Conservation (phyloP, 2,329 filamentous ascomycete genomes). For the Nigrograna mackinnonii region DNA sequence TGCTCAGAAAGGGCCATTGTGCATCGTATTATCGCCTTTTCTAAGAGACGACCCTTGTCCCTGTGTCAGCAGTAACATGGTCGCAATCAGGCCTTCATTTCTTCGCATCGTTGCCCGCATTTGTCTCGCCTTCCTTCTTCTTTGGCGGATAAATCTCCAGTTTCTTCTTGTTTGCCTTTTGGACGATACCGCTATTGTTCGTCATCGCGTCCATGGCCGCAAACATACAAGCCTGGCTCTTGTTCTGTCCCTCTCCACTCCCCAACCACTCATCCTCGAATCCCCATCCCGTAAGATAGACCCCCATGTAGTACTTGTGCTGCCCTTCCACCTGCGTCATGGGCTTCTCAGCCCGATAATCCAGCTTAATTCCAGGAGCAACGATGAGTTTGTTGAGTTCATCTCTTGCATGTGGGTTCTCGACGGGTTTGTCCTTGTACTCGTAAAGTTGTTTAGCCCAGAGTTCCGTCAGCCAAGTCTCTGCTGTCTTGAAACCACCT, state of each 20-base stretch:
- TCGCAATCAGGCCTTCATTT: too few species aligned
- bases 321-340: slow-evolving; percentile 57
- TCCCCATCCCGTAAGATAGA: slow-evolving; percentile 71
- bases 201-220: slow-evolving; percentile 67
- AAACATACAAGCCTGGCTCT: slow-evolving; percentile 69
- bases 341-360: slow-evolving; percentile 55
- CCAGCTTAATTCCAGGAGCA: slow-evolving; percentile 37
- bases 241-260: slow-evolving; percentile 65
- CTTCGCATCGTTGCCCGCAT: background rate
- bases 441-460: slow-evolving; percentile 59
- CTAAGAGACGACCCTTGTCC: too few species aligned
- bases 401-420: slow-evolving; percentile 43
- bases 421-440: slow-evolving; percentile 33
- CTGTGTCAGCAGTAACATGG: too few species aligned
- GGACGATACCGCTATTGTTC: slow-evolving; percentile 31
- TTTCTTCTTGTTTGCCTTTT: slow-evolving; percentile 4
- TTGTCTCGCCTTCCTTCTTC: background rate
- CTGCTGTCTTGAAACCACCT: slow-evolving; percentile 63
- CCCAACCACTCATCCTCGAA: slow-evolving; percentile 66
- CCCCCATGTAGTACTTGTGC: slow-evolving; percentile 64
- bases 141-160: slow-evolving; percentile 5
- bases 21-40: too few species aligned
- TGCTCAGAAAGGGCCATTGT: too few species aligned
- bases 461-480: slow-evolving; percentile 73
- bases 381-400: slow-evolving; percentile 41